These are phyloP conservation scores for Antarctomyces pellizariae DNA, from an alignment of 495 filamentous ascomycete species.

Conservation along the genomic window DNA sequence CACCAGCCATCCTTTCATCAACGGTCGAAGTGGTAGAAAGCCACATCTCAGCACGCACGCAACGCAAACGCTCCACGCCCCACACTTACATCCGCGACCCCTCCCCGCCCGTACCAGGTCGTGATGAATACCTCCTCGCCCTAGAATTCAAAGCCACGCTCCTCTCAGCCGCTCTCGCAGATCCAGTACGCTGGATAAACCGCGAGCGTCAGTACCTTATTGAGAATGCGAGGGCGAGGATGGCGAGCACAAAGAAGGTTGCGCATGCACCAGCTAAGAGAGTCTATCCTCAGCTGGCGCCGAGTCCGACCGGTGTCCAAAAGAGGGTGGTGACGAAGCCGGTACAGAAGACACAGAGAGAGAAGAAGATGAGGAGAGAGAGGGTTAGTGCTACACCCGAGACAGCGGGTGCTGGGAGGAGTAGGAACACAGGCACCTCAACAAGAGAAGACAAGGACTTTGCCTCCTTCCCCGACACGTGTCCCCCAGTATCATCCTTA, in stretches of 20 bases:
- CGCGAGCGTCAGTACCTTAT: constrained; percentile 35
- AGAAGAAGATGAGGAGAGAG: constrained; percentile 14
- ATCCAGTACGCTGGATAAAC: constrained; percentile 34
- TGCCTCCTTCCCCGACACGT: constrained; percentile 49
- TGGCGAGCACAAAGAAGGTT: constrained; percentile 19
- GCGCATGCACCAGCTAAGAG: constrained; percentile 21
- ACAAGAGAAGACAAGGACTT: constrained; percentile 69
- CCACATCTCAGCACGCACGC: constrained; percentile 42
- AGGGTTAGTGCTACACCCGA: constrained; percentile 15
- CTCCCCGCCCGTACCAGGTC: constrained; percentile 39
- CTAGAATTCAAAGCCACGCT: constrained; percentile 44
- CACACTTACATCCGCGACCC: constrained; percentile 27
- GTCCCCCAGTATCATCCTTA: constrained; percentile 47
- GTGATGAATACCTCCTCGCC: constrained; percentile 44
- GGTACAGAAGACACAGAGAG: constrained; percentile 21
- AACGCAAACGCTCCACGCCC: no score
- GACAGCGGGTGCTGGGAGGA: constrained; percentile 9
- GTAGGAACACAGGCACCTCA: constrained; percentile 9
- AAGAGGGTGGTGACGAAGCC: constrained; percentile 23
- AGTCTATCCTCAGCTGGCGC: constrained; percentile 14
- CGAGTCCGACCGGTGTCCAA: constrained; percentile 13
- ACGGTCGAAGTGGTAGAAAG: constrained; percentile 36
- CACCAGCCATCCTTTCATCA: constrained; percentile 21
- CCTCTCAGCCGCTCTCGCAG: constrained; percentile 29
- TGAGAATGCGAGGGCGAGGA: constrained; percentile 23